Conservation (phyloP, 78 protist genomes). For the Planoprotostelium fungivorum region DNA sequence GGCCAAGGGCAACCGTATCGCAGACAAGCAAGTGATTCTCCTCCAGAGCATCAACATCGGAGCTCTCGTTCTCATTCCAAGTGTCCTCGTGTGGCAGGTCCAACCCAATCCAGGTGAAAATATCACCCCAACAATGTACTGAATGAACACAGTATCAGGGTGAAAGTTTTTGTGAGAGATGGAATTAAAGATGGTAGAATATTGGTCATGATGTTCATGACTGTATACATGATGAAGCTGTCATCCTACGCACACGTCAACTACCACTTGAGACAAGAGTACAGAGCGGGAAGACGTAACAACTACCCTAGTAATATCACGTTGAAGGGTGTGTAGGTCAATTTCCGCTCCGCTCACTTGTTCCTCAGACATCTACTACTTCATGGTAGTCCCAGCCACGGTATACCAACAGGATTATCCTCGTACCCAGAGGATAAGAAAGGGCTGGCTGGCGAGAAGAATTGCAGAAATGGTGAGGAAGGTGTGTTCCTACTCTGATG, state of each 20-base stretch:
- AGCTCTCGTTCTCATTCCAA: not conserved
- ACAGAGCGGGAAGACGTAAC: not conserved
- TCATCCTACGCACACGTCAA: not conserved
- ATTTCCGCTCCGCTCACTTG: not conserved
- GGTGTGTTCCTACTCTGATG: not conserved
- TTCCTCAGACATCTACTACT: constrained; percentile 27
- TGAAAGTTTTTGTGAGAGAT: too few relatives aligned
- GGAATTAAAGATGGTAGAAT: constrained; percentile 30
- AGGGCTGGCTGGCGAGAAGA: constrained; percentile 23
- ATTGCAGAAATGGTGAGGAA: constrained; percentile 38
- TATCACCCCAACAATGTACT: too few relatives aligned
- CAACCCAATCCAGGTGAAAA: not conserved
- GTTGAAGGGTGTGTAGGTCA: not conserved
- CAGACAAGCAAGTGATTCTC: not conserved
- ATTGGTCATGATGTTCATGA: constrained; percentile 38
- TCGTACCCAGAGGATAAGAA: constrained; percentile 34
- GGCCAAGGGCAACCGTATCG: constrained; percentile 5
- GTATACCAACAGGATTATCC: constrained; percentile 49
- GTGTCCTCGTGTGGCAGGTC: not conserved
- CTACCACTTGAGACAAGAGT: not conserved
- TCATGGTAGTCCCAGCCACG: constrained; percentile 48
- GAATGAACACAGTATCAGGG: too few relatives aligned
- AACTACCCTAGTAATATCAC: constrained; percentile 38
- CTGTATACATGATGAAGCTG: constrained; percentile 14
- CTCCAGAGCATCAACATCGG: not conserved